Evolutionary conservation across 345 rosid species (phyloP), one percentile per base, ranked within the genome.

Genomic region (Boechera divaricarpa): DNA sequence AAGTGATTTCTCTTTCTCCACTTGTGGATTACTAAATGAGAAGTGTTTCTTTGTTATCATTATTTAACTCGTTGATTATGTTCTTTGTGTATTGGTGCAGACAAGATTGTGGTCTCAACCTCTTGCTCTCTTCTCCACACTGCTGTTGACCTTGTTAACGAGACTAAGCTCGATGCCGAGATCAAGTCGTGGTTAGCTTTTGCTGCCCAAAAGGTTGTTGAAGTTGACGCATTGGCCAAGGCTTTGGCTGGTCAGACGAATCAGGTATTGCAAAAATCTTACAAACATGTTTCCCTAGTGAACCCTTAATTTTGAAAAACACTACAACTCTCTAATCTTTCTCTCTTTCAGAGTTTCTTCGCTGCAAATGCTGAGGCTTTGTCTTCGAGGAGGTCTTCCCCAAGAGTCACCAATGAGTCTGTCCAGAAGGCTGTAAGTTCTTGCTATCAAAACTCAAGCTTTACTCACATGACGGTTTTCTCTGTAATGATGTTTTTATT

Each of bases 81-180:
- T 53, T 36, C 11, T 70, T 47, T 71, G 33, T 55, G 55, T 28
- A 36, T 70, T 71, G 58, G 26, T 72, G 77, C 88, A 92, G 98
- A 91, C 86, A 88, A 91, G 76, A 89, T 95, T 44, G 99, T 95
- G 58, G 99, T 88, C 55, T 95, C 98, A 67, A 95, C 97, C 75
- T 92, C 99, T 56, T 91, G 91, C 85, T 95, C 99, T 73, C 98
- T 95, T 77, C 90, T 91, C 63, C 98, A 94, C 86, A 94, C 98
- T 6, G 97, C 95, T 21, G 98, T 94, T 65, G 98, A 94, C 65
- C 95, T 94, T 58, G 79, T 90, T 63, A 94, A 94, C 45, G 97
- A 94, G 87, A 81, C 88, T 28, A 92, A 94, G 87, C 82, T 94
- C 2, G 99, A 94, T 76, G 42, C 77, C 36, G 99, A 95, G 76